These are phyloP conservation scores for Zizania palustris DNA, from an alignment of 202 grass and related monocot genomes.

Conservation along the genomic window DNA sequence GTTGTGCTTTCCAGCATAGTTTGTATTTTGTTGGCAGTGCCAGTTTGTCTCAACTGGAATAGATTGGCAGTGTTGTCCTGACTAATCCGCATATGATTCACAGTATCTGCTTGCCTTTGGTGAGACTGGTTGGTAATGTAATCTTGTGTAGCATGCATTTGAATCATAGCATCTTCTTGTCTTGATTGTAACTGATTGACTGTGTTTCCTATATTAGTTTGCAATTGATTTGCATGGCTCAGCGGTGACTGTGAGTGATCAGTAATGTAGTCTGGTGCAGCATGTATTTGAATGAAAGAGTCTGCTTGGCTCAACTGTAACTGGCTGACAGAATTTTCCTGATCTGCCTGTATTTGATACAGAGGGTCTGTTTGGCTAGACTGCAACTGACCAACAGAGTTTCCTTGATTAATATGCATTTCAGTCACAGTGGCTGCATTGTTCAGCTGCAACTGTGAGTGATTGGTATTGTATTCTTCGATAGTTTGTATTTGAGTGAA, in stretches of 20 bases:
- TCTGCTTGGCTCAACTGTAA: slow-evolving; percentile 7
- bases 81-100: slow-evolving; percentile 3
- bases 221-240: slow-evolving; percentile 6
- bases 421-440: slow-evolving; percentile 10
- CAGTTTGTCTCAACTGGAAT: slow-evolving; percentile 29
- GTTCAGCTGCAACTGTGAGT: not conserved
- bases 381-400: not conserved
- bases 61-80: slow-evolving; percentile 31
- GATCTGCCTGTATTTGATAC: not conserved
- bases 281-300: slow-evolving; percentile 10
- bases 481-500: not conserved
- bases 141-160: slow-evolving; percentile 12
- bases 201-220: slow-evolving; percentile 20
- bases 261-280: slow-evolving; percentile 14
- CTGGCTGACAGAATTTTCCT: slow-evolving; percentile 9
- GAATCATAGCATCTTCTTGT: not conserved
- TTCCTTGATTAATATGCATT: not conserved
- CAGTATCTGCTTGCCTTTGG: slow-evolving; percentile 6
- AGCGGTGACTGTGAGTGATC: slow-evolving; percentile 11
- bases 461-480: no score
- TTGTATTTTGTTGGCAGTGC: slow-evolving; percentile 16
- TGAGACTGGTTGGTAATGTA: slow-evolving; percentile 25
- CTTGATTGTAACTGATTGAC: slow-evolving; percentile 2
- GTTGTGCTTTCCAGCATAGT: slow-evolving; percentile 22
- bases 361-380: not conserved